Percentiles rank a stretch among this genome's conserved stretches.
Evolutionary conservation across 257 asterid genomes (phyloP).

Genomic region (Lavandula angustifolia): DNA sequence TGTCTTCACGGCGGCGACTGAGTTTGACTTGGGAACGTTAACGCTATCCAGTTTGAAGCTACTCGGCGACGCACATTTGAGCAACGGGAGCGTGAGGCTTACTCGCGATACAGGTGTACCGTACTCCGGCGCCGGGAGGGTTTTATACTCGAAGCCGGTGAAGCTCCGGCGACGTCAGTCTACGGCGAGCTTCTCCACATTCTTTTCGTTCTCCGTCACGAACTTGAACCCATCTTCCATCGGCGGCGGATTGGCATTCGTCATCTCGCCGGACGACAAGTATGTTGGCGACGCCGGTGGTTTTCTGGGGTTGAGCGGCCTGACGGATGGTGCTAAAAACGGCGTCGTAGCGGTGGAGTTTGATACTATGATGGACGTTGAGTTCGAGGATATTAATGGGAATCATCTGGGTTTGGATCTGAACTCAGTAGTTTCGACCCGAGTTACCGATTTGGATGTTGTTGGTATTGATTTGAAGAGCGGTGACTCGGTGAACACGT

Average conservation of each 20-base stretch:
- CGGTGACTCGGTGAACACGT: constrained; percentile 73
- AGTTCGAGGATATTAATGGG: constrained; percentile 70
- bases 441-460: constrained; percentile 50
- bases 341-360: constrained; percentile 77
- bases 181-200: constrained; percentile 73
- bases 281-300: constrained; percentile 77
- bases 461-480: constrained; percentile 62
- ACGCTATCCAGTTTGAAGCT: constrained; percentile 63
- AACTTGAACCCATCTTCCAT: constrained; percentile 81
- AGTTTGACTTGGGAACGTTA: constrained; percentile 67
- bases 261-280: constrained; percentile 65
- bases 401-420: constrained; percentile 90
- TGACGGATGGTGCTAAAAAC: constrained; percentile 40
- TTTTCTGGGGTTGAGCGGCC: constrained; percentile 57
- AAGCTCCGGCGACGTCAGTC: constrained; percentile 41
- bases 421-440: constrained; percentile 63
- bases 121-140: constrained; percentile 75
- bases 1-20: constrained; percentile 30
- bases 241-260: constrained; percentile 87
- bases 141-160: constrained; percentile 67
- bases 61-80: constrained; percentile 81
- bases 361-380: constrained; percentile 83
- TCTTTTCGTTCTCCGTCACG: constrained; percentile 69
- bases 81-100: constrained; percentile 66
- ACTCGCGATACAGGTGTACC: constrained; percentile 78